Evolutionary conservation across 2,329 filamentous ascomycete genomes (phyloP), one percentile per base, ranked within the genome.

Genomic region (Chaetomium olivaceum): DNA sequence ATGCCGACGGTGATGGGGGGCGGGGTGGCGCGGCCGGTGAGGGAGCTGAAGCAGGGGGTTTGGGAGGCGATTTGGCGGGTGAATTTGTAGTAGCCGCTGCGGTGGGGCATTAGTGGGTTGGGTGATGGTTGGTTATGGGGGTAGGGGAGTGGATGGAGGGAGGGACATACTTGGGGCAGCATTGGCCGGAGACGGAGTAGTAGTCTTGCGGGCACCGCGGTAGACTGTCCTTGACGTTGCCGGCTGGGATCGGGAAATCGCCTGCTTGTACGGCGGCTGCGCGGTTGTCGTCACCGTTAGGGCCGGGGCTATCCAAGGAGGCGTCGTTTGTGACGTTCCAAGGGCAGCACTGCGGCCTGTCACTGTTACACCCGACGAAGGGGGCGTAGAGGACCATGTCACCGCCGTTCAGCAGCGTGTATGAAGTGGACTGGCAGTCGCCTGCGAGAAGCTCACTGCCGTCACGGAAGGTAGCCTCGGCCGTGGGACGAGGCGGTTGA

Each of bases 1-100:
- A 70, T 62, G 23, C 71, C 70, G 36, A 63, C 65, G 4, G 70
- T 74, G 14, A 75, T 56, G 6, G 68, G 67, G 0, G 73, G 74
- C 7, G 70, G 67, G 12, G 61, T 61, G 19, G 68, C 63, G 12
- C 54, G 63, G n/a, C n/a, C 58, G n/a, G 12, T 7, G 33, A 74
- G 66, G 29, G 71, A 73, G 57, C 69, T 71, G 65, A 69, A 73
- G 69, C 73, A 75, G 23, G 74, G 73, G 4, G 73, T 75, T 58
- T 73, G 71, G 63, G 62, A 69, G 48, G 71, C 73, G 14, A 75
- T 58, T 19, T n/a, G 23, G 31, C 66, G 58, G 4, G 73, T 74
- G 64, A 73, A 75, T n/a, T 72, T 72, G 69, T 69, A 74, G 64
- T 72, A 74, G 61, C 72, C 68, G 58, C 69, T 72, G 62, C 39